A percentile compares a stretch with the other conserved stretches of the same genome.
phyloP scores from a whole-genome alignment of 2,329 filamentous ascomycete species.

The Hansfordia pulvinata region DNA sequence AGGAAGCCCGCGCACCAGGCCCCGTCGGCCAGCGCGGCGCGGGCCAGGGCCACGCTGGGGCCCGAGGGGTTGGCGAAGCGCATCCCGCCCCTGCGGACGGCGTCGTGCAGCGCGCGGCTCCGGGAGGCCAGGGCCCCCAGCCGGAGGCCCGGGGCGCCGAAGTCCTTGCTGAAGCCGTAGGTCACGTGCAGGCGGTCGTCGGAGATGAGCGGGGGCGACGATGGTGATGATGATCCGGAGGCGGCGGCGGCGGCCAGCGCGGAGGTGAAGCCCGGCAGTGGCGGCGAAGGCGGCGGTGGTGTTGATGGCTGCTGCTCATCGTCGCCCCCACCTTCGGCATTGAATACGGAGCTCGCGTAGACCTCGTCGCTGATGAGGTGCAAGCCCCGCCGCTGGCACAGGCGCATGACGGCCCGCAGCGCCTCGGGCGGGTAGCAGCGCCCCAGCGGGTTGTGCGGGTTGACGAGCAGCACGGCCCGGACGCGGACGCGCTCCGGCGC shows the following conservation, averaged over 20 bases:
- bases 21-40: conserved; percentile 22
- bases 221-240: too few relatives aligned
- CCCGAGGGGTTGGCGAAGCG: conserved; percentile 34
- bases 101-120: conserved; percentile 16
- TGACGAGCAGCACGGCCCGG: conserved; percentile 31
- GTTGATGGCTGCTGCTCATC: background rate
- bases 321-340: conserved; percentile 31
- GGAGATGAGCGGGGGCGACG: conserved; percentile 22
- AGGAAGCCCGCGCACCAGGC: conserved; percentile 31
- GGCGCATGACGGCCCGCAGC: conserved; percentile 27
- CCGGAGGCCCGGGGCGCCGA: conserved; percentile 37
- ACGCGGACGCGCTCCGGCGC: conserved; percentile 16
- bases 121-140: conserved; percentile 31
- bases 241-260: conserved; percentile 21
- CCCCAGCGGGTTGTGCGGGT: conserved; percentile 39
- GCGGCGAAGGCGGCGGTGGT: background rate
- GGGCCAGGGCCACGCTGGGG: conserved; percentile 24
- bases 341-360: conserved; percentile 32
- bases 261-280: conserved; percentile 18
- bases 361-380: conserved; percentile 46
- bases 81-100: conserved; percentile 22
- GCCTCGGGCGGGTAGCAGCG: conserved; percentile 28
- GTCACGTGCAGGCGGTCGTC: conserved; percentile 32
- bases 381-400: conserved; percentile 33
- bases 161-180: conserved; percentile 32